A percentile compares a stretch with the other conserved stretches of the same genome.
Evolutionary conservation across 2,329 filamentous ascomycete species (phyloP).

Genomic region (Talaromyces sp.): DNA sequence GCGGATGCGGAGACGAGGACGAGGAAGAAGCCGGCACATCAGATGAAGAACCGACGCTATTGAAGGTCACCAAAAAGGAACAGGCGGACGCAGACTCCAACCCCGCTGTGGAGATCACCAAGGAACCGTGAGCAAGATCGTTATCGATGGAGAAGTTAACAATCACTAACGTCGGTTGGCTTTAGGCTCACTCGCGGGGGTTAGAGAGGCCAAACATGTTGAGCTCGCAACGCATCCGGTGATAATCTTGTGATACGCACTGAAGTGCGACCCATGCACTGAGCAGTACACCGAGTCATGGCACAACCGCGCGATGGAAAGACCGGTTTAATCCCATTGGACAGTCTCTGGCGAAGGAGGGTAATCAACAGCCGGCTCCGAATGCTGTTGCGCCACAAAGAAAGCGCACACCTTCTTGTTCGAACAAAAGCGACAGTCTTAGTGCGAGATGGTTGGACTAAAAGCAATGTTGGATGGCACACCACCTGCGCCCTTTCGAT

Average conservation of each 20-base stretch:
- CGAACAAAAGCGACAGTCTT: background rate
- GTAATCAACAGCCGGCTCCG: background rate
- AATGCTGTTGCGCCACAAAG: background rate
- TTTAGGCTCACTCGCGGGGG: constrained; percentile 13
- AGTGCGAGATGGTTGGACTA: background rate
- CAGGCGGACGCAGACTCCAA: constrained; percentile 16
- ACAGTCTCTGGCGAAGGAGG: background rate
- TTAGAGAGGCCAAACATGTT: background rate
- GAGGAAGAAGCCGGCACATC: constrained; percentile 17
- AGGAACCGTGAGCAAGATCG: constrained; percentile 26
- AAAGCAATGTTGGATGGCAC: background rate
- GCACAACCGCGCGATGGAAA: background rate
- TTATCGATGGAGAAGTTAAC: background rate
- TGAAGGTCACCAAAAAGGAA: constrained; percentile 11
- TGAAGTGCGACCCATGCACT: background rate
- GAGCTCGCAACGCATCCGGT: background rate
- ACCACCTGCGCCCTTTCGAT: background rate
- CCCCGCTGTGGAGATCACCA: constrained; percentile 29
- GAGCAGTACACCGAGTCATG: background rate
- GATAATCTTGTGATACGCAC: constrained; percentile 5
- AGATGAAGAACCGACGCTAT: constrained; percentile 6
- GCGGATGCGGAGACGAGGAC: constrained; percentile 57
- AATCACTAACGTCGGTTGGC: background rate
- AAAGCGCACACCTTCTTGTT: background rate
- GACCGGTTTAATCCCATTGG: background rate